Evolutionary conservation across 371 early-diverging fungal genomes (phyloP).

Genomic region (Blastocladiella emersonii): DNA sequence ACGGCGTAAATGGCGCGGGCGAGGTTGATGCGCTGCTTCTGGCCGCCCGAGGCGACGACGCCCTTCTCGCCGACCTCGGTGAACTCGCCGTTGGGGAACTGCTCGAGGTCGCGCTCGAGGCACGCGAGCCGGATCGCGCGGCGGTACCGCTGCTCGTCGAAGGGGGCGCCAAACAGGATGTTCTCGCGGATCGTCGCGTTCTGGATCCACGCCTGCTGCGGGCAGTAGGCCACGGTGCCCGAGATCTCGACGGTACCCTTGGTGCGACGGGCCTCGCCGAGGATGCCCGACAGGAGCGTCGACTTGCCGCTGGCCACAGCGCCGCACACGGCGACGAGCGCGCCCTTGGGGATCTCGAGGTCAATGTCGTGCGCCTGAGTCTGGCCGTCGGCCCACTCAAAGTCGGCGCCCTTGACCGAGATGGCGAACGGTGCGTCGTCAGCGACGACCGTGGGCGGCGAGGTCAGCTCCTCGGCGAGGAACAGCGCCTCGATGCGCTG

Average conservation of each 20-base stretch:
- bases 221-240: conserved; percentile 74
- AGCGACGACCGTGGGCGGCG: neutral
- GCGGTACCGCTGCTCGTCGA: conserved; percentile 61
- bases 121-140: conserved; percentile 32
- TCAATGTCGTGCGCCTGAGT: conserved; percentile 46
- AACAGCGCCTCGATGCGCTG: conserved; percentile 65
- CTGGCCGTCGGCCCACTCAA: conserved; percentile 11
- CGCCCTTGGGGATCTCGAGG: conserved; percentile 44
- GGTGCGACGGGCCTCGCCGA: conserved; percentile 73
- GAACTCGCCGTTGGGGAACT: conserved; percentile 66
- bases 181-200: conserved; percentile 82
- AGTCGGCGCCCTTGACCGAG: neutral
- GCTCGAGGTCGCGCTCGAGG: conserved; percentile 60
- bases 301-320: conserved; percentile 80
- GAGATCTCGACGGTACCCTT: conserved; percentile 26
- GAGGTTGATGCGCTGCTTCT: conserved; percentile 27
- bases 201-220: conserved; percentile 45
- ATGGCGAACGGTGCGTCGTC: neutral
- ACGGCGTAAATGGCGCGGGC: neutral
- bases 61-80: conserved; percentile 94
- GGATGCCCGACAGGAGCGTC: conserved; percentile 60
- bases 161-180: conserved; percentile 76
- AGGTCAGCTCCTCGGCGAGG: conserved; percentile 55
- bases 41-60: conserved; percentile 78
- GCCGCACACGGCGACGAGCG: conserved; percentile 64